A percentile compares a stretch with the other conserved stretches of the same genome.
Conservation (phyloP, 169 alveolate species). For the Cryptosporidium canis region DNA sequence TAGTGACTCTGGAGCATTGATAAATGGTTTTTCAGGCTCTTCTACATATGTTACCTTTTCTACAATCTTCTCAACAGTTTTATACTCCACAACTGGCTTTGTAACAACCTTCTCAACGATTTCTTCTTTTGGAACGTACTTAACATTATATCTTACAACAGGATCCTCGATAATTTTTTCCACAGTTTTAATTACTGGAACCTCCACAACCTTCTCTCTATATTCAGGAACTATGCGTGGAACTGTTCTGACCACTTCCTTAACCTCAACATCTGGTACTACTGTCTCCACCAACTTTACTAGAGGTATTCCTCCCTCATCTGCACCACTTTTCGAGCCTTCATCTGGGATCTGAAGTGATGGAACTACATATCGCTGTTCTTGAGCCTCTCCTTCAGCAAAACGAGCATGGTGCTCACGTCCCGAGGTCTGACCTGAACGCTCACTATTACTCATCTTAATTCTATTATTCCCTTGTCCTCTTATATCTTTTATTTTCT, state of each 20-base stretch:
- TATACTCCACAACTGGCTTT: conserved; percentile 80
- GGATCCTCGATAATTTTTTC: conserved; percentile 85
- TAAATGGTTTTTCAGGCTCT: conserved; percentile 60
- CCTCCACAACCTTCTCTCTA: conserved; percentile 86
- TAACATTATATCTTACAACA: conserved; percentile 78
- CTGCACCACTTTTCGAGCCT: conserved; percentile 28
- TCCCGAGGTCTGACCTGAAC: conserved; percentile 72
- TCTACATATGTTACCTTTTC: conserved; percentile 75
- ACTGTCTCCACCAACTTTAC: conserved; percentile 82
- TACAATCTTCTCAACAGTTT: conserved; percentile 83
- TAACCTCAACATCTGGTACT: conserved; percentile 84
- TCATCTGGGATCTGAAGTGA: conserved; percentile 66
- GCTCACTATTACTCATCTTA: conserved; percentile 73
- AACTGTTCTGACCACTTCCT: conserved; percentile 83
- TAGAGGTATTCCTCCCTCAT: conserved; percentile 81
- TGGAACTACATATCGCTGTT: conserved; percentile 57
- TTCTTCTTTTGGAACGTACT: conserved; percentile 84
- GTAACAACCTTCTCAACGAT: conserved; percentile 83
- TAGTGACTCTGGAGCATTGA: conserved; percentile 67
- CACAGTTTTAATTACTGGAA: conserved; percentile 84
- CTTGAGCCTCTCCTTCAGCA: conserved; percentile 64
- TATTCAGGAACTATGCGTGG: conserved; percentile 83
- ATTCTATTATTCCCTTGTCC: conserved; percentile 47
- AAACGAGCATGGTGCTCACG: conserved; percentile 73
- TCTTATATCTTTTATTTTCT: conserved; percentile 24